Evolutionary conservation across 306 rosid genomes (phyloP), one percentile per base, ranked within the genome.

Genomic region (Benincasa hispida): DNA sequence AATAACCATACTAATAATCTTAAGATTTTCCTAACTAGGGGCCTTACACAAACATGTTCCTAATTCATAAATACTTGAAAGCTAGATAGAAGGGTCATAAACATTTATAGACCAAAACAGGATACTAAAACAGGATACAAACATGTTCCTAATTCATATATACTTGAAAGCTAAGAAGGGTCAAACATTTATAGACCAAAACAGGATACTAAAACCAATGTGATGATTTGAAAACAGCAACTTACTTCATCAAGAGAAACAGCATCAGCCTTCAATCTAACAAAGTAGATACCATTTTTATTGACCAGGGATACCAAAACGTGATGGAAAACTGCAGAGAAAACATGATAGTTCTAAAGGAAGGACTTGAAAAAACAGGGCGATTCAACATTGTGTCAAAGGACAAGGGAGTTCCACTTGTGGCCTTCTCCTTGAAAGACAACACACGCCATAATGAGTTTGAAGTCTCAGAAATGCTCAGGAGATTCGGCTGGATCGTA

Each of bases 401-500:
- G 68, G 98, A 90, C 41, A 25, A 86, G 3, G 98, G 98, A 1
- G 97, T 93, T 12, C 97, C 98, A 2, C 74, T 93, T 76, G 98
- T 93, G 74, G 98, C 98, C 21, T 93, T 93, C 55, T 85, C 92
- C 27, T 74, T 93, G 83, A 91, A 91, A 77, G 87, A 91, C 81
- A 85, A 67, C 82, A 75, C 63, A 39, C 82, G 81, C 66, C 93
- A 83, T 27, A 83, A 85, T 1, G 98, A 93, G 68, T 91, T 93
- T 37, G 97, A 93, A 68, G 84, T 93, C 30, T 90, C 98, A 0
- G 93, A 91, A 76, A 24, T 81, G 62, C 58, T 93, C 37, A 76
- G 96, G 11, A 95, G 98, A 37, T 91, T 81, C 34, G 98, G 98
- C 0, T 93, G 98, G 98, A 93, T 93, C 4, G 96, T 93, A 42